These are phyloP conservation scores for Serpula lacrymans DNA, from an alignment of 768 basidiomycete species.

Conservation along the genomic window DNA sequence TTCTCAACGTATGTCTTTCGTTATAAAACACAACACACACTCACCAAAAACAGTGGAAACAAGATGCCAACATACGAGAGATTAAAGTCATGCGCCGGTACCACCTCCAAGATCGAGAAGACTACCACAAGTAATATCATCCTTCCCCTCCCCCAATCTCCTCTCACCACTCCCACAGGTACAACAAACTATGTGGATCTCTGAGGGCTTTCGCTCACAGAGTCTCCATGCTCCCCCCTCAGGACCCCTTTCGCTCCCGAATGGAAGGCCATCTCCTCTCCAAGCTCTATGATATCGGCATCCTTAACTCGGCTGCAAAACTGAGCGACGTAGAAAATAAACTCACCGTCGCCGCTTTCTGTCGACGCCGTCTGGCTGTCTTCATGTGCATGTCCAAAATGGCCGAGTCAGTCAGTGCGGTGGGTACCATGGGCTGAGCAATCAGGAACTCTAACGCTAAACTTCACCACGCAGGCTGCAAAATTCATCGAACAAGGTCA, in stretches of 20 bases:
- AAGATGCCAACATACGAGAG: conserved; percentile 88
- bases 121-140: conserved; percentile 77
- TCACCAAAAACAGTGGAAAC: conserved; percentile 73
- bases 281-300: conserved; percentile 96
- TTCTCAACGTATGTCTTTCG: conserved; percentile 68
- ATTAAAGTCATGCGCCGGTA: conserved; percentile 93
- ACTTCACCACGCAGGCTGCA: conserved; percentile 61
- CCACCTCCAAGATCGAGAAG: conserved; percentile 91
- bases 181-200: conserved; percentile 93
- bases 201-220: conserved; percentile 84
- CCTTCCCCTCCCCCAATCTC: conserved; percentile 2
- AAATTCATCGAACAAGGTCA: conserved; percentile 99
- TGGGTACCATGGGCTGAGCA: conserved; percentile 37
- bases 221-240: conserved; percentile 78
- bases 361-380: conserved; percentile 87
- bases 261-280: conserved; percentile 87
- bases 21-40: conserved; percentile 3
- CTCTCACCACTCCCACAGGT: conserved; percentile 39
- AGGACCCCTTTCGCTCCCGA: conserved; percentile 82
- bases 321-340: conserved; percentile 93
- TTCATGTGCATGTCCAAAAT: conserved; percentile 91
- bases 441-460: not conserved
- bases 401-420: conserved; percentile 93
- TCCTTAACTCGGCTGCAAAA: conserved; percentile 82
- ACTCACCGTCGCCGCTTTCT: conserved; percentile 93